Base-by-base conservation (phyloP, 345 rosid genomes). In the Citrus australasica region DNA sequence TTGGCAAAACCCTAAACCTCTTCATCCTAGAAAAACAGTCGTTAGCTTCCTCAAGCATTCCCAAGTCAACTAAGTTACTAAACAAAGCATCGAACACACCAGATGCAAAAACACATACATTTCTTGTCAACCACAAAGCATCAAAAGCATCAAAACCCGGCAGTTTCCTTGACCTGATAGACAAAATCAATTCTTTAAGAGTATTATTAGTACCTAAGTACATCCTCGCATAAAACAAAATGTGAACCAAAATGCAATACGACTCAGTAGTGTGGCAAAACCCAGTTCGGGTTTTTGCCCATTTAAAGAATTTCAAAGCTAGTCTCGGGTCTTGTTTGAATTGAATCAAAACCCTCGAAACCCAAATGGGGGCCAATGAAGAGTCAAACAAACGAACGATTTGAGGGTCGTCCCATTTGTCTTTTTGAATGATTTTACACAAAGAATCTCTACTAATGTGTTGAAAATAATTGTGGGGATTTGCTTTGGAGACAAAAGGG, bases 31-130 rank as follows among this genome's bases (percentile, higher is more conserved):
- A 46, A 79, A 90, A 92, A 73, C 93, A 90, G 55, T 58, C 48
- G 2, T 66, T 70, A 46, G 97, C 97, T 67, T 89, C 92, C 72
- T 88, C 88, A 67, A 90, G 85, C 90, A 86, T 81, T 67, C 89
- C 93, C 74, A 89, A 59, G 30, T 92, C 94, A 80, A 92, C 85
- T 70, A 89, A 81, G 79, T 86, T 88, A 76, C 90, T 87, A 83
- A 92, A 92, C 79, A 92, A 84, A 70, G 91, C 88, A 92, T 92
- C 92, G 79, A 92, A 92, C 19, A 92, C 94, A 48, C 94, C 97
- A 78, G 81, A 90, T 8, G 90, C 91, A 27, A 76, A 85, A 51
- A 82, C 81, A 71, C 87, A 89, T 24, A 88, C 88, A 63, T 85
- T 89, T 86, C 92, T 87, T 2, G 91, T 88, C 9, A 88, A 88